phyloP scores from a whole-genome alignment of 371 early-diverging fungal genomes.

The Haplosporangium sp. region DNA sequence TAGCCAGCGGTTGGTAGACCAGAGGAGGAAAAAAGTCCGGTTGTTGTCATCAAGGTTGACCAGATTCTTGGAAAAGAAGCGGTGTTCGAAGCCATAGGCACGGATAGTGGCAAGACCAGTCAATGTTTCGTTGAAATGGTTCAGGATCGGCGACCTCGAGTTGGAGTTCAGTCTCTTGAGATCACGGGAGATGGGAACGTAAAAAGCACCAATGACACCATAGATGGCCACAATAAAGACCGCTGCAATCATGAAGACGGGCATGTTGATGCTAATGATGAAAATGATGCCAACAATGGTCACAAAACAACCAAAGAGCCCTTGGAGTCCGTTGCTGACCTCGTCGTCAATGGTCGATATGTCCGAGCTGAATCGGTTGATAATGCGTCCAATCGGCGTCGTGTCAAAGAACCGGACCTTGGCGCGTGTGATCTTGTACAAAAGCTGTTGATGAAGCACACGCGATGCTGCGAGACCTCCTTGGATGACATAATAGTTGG shows the following conservation, averaged over 20 bases:
- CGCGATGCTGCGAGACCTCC: slow-evolving; percentile 60
- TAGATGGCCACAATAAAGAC: slow-evolving; percentile 57
- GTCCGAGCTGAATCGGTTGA: slow-evolving; percentile 83
- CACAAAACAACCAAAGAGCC: slow-evolving; percentile 57
- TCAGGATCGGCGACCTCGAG: slow-evolving; percentile 79
- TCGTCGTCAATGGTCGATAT: slow-evolving; percentile 63
- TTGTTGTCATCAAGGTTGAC: slow-evolving; percentile 63
- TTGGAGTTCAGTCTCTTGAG: slow-evolving; percentile 85
- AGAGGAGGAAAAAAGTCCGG: slow-evolving; percentile 71
- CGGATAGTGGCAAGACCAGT: slow-evolving; percentile 55
- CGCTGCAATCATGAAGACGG: slow-evolving; percentile 64
- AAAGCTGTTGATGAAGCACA: slow-evolving; percentile 59
- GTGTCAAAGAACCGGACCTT: slow-evolving; percentile 83
- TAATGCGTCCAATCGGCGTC: slow-evolving; percentile 88
- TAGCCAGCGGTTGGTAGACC: slow-evolving; percentile 81
- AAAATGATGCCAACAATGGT: slow-evolving; percentile 72
- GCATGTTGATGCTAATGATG: slow-evolving; percentile 68
- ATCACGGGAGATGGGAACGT: slow-evolving; percentile 81
- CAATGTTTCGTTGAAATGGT: slow-evolving; percentile 80
- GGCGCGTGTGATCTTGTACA: slow-evolving; percentile 66
- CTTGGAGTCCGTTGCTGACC: slow-evolving; percentile 57
- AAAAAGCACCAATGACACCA: slow-evolving; percentile 65
- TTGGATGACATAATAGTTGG: slow-evolving; percentile 56
- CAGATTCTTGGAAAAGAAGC: slow-evolving; percentile 59
- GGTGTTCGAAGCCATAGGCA: slow-evolving; percentile 59